Evolutionary conservation across 129 eudicot species (phyloP).

Genomic region (Sambucus nigra): DNA sequence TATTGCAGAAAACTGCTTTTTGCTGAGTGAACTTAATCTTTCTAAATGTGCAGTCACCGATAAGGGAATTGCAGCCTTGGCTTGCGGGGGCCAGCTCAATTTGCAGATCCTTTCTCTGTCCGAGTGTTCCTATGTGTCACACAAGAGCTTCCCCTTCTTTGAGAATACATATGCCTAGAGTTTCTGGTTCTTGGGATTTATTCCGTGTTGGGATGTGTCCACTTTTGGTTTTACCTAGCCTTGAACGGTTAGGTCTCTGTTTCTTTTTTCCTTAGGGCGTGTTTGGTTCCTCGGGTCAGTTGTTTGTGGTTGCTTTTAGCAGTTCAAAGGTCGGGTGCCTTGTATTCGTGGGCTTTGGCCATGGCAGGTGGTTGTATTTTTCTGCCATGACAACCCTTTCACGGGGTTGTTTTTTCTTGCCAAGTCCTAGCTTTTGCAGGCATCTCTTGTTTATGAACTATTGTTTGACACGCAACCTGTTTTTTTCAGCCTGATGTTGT

Average conservation of each 20-base stretch:
- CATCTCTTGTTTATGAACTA: conserved; percentile 33
- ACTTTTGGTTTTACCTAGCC: background rate
- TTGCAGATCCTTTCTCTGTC: conserved; percentile 53
- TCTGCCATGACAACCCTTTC: conserved; percentile 42
- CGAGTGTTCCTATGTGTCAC: conserved; percentile 43
- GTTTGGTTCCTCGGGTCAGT: conserved; percentile 18
- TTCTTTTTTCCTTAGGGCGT: conserved; percentile 12
- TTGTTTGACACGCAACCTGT: conserved; percentile 13
- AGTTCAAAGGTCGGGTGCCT: conserved; percentile 22
- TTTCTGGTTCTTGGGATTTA: conserved; percentile 28
- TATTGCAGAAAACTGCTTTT: conserved; percentile 45
- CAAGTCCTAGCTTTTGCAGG: conserved; percentile 48
- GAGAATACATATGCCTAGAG: conserved; percentile 28
- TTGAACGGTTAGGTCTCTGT: conserved; percentile 12
- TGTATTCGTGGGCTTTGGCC: conserved; percentile 47
- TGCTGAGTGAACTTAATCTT: conserved; percentile 53
- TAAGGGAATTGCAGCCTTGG: conserved; percentile 53
- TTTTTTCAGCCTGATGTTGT: conserved; percentile 9
- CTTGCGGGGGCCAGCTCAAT: conserved; percentile 39
- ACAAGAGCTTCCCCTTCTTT: conserved; percentile 36
- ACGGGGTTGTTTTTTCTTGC: conserved; percentile 53
- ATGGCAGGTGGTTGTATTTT: conserved; percentile 22
- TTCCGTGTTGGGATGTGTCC: conserved; percentile 15
- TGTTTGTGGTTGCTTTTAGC: conserved; percentile 21
- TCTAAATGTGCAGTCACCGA: conserved; percentile 52